Evolutionary conservation across 768 basidiomycete species (phyloP), one percentile per base, ranked within the genome.

Genomic region (Thelephora ganbajun): DNA sequence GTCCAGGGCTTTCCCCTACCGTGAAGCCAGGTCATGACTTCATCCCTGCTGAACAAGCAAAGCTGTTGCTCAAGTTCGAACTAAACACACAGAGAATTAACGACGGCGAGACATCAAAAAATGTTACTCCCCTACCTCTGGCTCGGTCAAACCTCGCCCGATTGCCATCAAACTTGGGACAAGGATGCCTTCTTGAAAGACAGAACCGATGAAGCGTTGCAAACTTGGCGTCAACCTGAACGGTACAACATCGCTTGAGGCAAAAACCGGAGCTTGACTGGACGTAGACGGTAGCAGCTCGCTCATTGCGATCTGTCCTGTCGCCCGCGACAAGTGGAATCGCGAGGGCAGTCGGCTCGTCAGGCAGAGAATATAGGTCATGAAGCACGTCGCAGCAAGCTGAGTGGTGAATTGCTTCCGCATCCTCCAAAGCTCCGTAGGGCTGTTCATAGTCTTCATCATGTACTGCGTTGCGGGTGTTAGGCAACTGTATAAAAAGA

Each of bases 211-310:
- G 68, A 99, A 93, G 52, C 76, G 73, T 64, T 99, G 96, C 69
- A 99, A 77, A 63, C 96, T 97, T 3, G 92, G 92, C 3, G 96
- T 98, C 53, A 94, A 78, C 34, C 96, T 83, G 84, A 99, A 99
- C 0, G 96, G 96, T 4, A 97, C 91, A 2, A 80, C 72, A 56
- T 99, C 96, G 54, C 69, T 79, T 14, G 86, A 84, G 12, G 76
- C 74, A 58, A 90, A 85, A 37, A 85, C 63, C 1, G 78, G 60
- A 71, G 81, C 49, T 70, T 63, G 63, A 49, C 64, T n/a, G 11
- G 16, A 52, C 69, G 44, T 57, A 83, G 91, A 79, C 37, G 94
- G 93, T 16, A 94, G 68, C 30, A 96, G 68, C 57, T 99, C 96
- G 44, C 85, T 85, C 85, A 96, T 93, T 35, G 87, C 82, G 57